phyloP scores from a whole-genome alignment of 83 land plant genomes.

The Larix sibirica region DNA sequence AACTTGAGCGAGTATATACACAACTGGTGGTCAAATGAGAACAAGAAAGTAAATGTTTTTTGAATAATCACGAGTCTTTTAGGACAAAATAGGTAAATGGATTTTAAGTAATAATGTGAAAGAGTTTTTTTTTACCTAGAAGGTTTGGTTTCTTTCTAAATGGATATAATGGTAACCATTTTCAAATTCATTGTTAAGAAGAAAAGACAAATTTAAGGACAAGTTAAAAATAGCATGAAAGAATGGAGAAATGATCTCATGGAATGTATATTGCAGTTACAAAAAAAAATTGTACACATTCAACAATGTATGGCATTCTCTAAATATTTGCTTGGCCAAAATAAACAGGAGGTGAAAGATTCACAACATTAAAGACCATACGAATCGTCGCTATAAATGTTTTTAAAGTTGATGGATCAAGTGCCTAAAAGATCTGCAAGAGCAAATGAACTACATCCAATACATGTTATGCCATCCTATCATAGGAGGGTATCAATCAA shows the following conservation, averaged over 20 bases:
- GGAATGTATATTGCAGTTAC: background rate
- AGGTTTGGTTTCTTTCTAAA: background rate
- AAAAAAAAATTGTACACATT: conserved; percentile 53
- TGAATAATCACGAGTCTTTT: background rate
- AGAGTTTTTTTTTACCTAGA: background rate
- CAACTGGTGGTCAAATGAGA: conserved; percentile 40
- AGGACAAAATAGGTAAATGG: background rate
- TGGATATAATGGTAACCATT: background rate
- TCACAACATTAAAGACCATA: conserved; percentile 95
- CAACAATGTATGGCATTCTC: conserved; percentile 96
- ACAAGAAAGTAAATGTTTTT: background rate
- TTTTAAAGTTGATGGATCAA: conserved; percentile 74
- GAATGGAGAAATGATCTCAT: background rate
- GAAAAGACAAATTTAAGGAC: too few relatives aligned
- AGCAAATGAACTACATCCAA: conserved; percentile 81
- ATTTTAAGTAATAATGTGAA: background rate
- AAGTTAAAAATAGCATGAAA: background rate
- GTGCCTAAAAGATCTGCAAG: conserved; percentile 81
- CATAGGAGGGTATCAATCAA: too few relatives aligned
- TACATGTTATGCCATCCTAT: conserved; percentile 43
- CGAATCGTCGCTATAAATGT: conserved; percentile 85
- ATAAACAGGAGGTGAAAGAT: conserved; percentile 93
- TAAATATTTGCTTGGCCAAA: conserved; percentile 96
- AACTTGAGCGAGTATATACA: conserved; percentile 90
- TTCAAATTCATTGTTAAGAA: background rate